Conservation (phyloP, 2,329 filamentous ascomycete genomes). For the Penicillium sp. region DNA sequence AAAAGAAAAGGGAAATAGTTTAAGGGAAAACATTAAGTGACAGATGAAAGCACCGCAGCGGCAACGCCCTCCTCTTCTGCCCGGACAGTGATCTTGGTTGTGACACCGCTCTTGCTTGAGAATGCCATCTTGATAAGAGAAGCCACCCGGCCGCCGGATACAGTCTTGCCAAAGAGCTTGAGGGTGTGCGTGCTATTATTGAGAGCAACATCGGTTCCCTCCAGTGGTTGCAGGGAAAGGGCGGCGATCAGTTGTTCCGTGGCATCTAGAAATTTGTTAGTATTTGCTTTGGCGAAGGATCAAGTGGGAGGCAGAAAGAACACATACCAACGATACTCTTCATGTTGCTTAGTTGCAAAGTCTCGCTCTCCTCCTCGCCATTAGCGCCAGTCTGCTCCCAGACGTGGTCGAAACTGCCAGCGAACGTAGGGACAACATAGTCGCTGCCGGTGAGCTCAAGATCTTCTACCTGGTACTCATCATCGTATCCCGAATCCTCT, state of each 20-base stretch:
- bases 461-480: constrained; percentile 96
- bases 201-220: constrained; percentile 89
- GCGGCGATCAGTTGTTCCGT: constrained; percentile 87
- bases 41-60: constrained; percentile 78
- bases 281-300: constrained; percentile 27
- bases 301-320: constrained; percentile 3
- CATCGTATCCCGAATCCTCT: constrained; percentile 90
- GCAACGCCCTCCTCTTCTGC: constrained; percentile 93
- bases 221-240: constrained; percentile 88
- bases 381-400: constrained; percentile 93
- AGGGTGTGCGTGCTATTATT: constrained; percentile 90
- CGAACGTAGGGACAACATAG: constrained; percentile 91
- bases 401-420: constrained; percentile 90
- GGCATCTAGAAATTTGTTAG: constrained; percentile 67
- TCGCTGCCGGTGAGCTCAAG: constrained; percentile 89
- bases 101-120: constrained; percentile 89
- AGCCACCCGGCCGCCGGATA: constrained; percentile 86
- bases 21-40: constrained; percentile 63
- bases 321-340: constrained; percentile 89
- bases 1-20: constrained; percentile 24
- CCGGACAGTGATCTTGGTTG: constrained; percentile 90
- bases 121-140: constrained; percentile 90
- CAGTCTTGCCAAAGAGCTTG: constrained; percentile 94
- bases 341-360: constrained; percentile 80
- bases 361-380: constrained; percentile 89